These are phyloP conservation scores for Collybiopsis confluens DNA, from an alignment of 768 basidiomycete genomes.

Conservation along the genomic window DNA sequence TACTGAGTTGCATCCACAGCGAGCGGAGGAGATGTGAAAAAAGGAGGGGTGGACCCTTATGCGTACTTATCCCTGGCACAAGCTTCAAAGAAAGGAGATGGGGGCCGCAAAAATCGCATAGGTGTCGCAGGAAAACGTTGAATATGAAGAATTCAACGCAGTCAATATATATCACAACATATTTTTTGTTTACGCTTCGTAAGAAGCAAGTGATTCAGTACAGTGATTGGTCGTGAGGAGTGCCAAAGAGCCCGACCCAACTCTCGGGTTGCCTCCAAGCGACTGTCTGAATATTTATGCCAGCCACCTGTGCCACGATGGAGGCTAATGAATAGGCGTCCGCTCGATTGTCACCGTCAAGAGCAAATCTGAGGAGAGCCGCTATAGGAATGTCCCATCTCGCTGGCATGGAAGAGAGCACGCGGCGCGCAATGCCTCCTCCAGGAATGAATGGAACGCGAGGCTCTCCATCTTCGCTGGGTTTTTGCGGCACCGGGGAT, in stretches of 20 bases:
- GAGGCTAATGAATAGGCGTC: constrained; percentile 65
- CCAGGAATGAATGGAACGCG: constrained; percentile 73
- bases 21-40: constrained; percentile 95
- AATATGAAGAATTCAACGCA: no score
- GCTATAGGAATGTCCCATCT: constrained; percentile 51
- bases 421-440: constrained; percentile 65
- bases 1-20: constrained; percentile 41
- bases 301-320: constrained; percentile 46
- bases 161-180: no score
- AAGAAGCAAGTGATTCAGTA: constrained; percentile 61
- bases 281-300: constrained; percentile 24
- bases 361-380: constrained; percentile 66
- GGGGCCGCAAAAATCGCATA: constrained; percentile 33
- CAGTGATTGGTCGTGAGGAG: constrained; percentile 67
- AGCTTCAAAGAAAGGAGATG: constrained; percentile 69
- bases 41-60: constrained; percentile 83
- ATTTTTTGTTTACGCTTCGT: no score
- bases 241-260: constrained; percentile 72
- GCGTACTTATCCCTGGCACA: constrained; percentile 85
- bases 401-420: constrained; percentile 54
- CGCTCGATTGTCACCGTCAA: constrained; percentile 77
- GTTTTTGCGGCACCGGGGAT: constrained; percentile 39
- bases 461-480: constrained; percentile 20
- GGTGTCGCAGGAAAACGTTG: constrained; percentile 56
- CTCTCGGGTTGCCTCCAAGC: constrained; percentile 63